Evolutionary conservation across 2,329 filamentous ascomycete species (phyloP), one percentile per base, ranked within the genome.

Genomic region (Colletotrichum chrysophilum): DNA sequence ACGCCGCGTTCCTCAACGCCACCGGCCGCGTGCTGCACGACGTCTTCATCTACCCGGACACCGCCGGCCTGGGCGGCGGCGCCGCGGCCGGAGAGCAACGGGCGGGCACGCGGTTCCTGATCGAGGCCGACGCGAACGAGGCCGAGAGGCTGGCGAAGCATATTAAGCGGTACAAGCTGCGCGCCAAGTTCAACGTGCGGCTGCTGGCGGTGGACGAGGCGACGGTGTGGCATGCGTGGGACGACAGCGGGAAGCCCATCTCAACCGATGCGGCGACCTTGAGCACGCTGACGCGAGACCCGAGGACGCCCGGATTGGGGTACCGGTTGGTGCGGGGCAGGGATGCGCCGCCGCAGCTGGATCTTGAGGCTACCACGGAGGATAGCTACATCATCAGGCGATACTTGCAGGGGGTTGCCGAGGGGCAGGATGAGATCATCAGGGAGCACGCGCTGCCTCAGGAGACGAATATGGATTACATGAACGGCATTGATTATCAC

Each of bases 391-490:
- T 88, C 14, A 85, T 98, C 30, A 91, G 95, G 12, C 90, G 97
- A 52, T 97, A 97, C 80, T 85, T 97, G 34, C 88, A 91, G 71
- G 97, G 97, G 66, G 91, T 99, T 2, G 88, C 96, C 1, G 97
- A 99, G 86, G 96, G 97, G 3, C 94, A 95, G 82, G 83, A 86
- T 18, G 97, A 99, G 87, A 93, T 99, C 24, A 83, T 91, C 8
- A 86, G 89, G 74, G 94, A 94, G 78, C 87, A 89, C 21, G 93
- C 95, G 1, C 88, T 99, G 70, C 96, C 97, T 2, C 93, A 96
- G 84, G 96, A 98, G 85, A 93, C 90, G 82, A 98, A 98, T 83
- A 90, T 98, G 83, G 97, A 99, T 84, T 86, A 95, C 75, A 95
- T 95, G 89, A 90, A 91, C 64, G 97, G 92, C 30, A 93, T 99